phyloP scores from a whole-genome alignment of 2,329 filamentous ascomycete genomes.

The Xylariaceae sp. region DNA sequence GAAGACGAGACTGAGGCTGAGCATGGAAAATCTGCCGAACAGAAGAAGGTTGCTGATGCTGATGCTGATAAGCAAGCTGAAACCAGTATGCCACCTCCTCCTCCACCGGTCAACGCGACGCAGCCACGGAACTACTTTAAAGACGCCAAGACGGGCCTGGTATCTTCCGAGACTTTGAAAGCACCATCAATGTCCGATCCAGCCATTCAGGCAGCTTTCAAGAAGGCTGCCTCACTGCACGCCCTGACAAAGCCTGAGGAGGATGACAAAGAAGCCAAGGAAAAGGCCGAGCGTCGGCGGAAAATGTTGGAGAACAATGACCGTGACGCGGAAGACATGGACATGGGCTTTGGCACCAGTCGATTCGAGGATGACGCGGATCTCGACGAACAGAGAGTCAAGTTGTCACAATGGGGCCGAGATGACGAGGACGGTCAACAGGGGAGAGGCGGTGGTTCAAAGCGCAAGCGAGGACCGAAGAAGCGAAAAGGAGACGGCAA shows the following conservation, averaged over 20 bases:
- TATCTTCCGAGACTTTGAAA: constrained; percentile 47
- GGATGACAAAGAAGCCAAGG: constrained; percentile 42
- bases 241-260: constrained; percentile 39
- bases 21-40: constrained; percentile 23
- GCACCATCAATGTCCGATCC: constrained; percentile 64
- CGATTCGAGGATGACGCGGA: constrained; percentile 86
- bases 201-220: constrained; percentile 74
- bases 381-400: constrained; percentile 60
- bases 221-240: constrained; percentile 69
- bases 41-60: constrained; percentile 21
- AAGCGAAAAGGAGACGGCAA: constrained; percentile 76
- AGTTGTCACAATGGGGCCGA: constrained; percentile 60
- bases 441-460: constrained; percentile 41
- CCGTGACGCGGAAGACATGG: constrained; percentile 83
- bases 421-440: constrained; percentile 45
- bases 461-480: constrained; percentile 66
- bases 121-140: constrained; percentile 57
- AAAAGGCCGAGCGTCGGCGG: constrained; percentile 63
- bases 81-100: constrained; percentile 43
- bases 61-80: constrained; percentile 16
- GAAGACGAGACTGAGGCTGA: constrained; percentile 37
- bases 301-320: constrained; percentile 69
- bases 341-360: constrained; percentile 88
- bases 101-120: constrained; percentile 34
- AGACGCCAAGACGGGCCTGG: constrained; percentile 50